Percentiles rank a stretch among this genome's conserved stretches.
Evolutionary conservation across 176 grass and related monocot genomes (phyloP).

Genomic region (Urochloa ruziziensis): DNA sequence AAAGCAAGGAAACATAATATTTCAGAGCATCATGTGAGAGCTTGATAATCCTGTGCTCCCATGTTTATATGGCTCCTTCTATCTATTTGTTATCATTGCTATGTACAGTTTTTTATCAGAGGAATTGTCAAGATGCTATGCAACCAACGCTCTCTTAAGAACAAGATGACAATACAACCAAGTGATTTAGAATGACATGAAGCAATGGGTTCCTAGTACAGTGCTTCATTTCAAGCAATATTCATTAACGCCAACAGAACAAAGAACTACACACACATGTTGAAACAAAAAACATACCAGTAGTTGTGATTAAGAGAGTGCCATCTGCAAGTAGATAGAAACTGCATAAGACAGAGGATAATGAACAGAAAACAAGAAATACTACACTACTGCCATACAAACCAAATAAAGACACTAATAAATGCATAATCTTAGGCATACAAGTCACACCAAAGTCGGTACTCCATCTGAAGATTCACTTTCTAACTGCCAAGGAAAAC

Average conservation of each 20-base stretch:
- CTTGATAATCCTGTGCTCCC: background rate
- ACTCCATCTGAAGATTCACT: background rate
- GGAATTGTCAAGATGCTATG: background rate
- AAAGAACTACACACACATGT: background rate
- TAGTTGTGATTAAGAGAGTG: constrained; percentile 63
- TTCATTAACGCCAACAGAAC: background rate
- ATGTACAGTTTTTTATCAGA: background rate
- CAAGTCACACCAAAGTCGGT: background rate
- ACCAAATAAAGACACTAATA: background rate
- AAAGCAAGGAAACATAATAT: background rate
- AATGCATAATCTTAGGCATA: background rate
- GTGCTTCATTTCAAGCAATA: background rate
- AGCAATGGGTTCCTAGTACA: background rate
- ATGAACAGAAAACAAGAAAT: constrained; percentile 13
- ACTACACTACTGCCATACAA: background rate
- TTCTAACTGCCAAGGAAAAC: background rate
- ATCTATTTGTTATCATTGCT: background rate
- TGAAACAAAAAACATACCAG: constrained; percentile 39
- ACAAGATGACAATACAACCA: background rate
- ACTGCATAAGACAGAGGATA: constrained; percentile 19
- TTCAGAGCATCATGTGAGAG: background rate
- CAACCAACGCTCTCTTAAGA: background rate
- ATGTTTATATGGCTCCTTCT: background rate
- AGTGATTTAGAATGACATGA: background rate
- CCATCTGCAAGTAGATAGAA: constrained; percentile 63